Evolutionary conservation across 2,329 filamentous ascomycete genomes (phyloP).

Genomic region (Coleophoma eucalyptorum): DNA sequence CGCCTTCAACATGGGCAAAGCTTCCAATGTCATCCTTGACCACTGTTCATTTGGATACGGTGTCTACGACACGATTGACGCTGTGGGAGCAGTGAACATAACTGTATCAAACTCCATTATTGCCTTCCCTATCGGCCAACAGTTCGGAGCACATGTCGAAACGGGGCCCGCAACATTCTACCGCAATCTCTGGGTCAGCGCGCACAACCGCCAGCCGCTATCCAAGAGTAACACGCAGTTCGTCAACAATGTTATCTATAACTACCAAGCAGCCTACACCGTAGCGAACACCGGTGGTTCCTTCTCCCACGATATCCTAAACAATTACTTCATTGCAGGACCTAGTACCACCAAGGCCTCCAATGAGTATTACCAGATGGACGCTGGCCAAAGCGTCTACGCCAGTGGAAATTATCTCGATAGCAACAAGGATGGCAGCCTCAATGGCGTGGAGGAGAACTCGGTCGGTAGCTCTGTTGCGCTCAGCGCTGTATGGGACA

Average conservation of each 20-base stretch:
- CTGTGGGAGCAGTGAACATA: slow-evolving; percentile 16
- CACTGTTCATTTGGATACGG: slow-evolving; percentile 51
- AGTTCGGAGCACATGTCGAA: slow-evolving; percentile 48
- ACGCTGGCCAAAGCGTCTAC: slow-evolving; percentile 48
- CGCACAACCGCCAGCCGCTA: slow-evolving; percentile 53
- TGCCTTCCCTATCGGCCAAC: slow-evolving; percentile 39
- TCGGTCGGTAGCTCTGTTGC: slow-evolving; percentile 11
- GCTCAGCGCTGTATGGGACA: slow-evolving; percentile 18
- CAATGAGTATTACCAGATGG: slow-evolving; percentile 54
- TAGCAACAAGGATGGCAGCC: slow-evolving; percentile 40
- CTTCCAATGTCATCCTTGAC: slow-evolving; percentile 51
- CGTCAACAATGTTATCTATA: slow-evolving; percentile 47
- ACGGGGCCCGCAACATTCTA: slow-evolving; percentile 48
- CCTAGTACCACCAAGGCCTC: slow-evolving; percentile 44
- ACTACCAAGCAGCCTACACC: slow-evolving; percentile 53
- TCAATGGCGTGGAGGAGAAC: slow-evolving; percentile 34
- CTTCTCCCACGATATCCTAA: slow-evolving; percentile 47
- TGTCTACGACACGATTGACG: slow-evolving; percentile 50
- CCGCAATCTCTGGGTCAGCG: slow-evolving; percentile 52
- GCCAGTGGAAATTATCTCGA: slow-evolving; percentile 50
- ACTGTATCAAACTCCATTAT: not conserved
- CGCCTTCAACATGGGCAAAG: slow-evolving; percentile 47
- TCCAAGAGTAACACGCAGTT: slow-evolving; percentile 55
- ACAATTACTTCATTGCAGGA: slow-evolving; percentile 54
- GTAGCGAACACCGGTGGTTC: slow-evolving; percentile 43